These are phyloP conservation scores for Orbilia blumenaviensis DNA, from an alignment of 2,329 filamentous ascomycete species.

Conservation along the genomic window DNA sequence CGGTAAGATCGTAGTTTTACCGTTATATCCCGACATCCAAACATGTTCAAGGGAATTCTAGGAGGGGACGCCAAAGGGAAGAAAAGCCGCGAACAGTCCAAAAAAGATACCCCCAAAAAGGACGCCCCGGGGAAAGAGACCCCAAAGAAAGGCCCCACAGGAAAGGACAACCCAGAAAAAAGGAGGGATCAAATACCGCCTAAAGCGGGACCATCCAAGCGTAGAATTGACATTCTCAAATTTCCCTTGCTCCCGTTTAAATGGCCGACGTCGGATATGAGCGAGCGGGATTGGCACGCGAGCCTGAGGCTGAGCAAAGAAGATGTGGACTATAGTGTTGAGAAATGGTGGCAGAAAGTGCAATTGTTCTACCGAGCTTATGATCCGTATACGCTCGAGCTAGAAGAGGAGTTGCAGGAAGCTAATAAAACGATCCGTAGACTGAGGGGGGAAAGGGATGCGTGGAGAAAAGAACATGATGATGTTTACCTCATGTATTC, in stretches of 20 bases:
- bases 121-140: too few relatives aligned
- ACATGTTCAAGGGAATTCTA: neutral
- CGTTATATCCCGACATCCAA: neutral
- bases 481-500: neutral
- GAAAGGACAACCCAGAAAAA: neutral
- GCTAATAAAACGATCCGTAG: neutral
- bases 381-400: neutral
- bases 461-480: slow-evolving; percentile 1
- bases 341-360: neutral
- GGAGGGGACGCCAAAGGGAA: neutral
- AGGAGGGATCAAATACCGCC: neutral
- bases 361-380: neutral
- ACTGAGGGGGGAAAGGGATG: neutral
- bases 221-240: neutral
- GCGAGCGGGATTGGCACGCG: neutral
- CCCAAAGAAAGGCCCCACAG: too few relatives aligned
- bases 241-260: neutral
- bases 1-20: too few relatives aligned
- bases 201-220: neutral
- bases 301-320: neutral
- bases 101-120: neutral
- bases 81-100: neutral
- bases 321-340: neutral
- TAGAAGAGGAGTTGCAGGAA: neutral
- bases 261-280: neutral